phyloP scores from a whole-genome alignment of 1,139 yeast species.

The Meyerozyma sp. region DNA sequence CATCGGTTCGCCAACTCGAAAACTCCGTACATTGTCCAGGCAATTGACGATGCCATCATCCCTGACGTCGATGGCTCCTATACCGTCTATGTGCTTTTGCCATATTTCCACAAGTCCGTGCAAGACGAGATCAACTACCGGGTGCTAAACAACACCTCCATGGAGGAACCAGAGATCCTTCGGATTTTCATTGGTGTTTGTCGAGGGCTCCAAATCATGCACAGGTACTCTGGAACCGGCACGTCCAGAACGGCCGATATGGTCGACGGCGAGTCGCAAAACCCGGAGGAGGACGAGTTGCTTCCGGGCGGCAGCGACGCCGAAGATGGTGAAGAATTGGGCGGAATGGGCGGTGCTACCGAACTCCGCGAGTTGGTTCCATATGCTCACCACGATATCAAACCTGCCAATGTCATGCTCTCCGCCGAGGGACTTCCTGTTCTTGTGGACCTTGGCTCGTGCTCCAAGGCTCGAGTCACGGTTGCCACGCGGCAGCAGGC shows the following conservation, averaged over 20 bases:
- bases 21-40: conserved; percentile 59
- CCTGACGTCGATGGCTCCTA: conserved; percentile 77
- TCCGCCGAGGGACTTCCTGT: conserved; percentile 72
- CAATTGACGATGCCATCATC: conserved; percentile 64
- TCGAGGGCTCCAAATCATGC: conserved; percentile 73
- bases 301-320: conserved; percentile 22
- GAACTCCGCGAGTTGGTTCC: conserved; percentile 60
- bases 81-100: conserved; percentile 72
- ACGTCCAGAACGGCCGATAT: conserved; percentile 8
- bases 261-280: conserved; percentile 8
- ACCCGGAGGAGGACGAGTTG: conserved; percentile 18
- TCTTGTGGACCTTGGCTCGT: conserved; percentile 79
- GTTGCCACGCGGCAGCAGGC: conserved; percentile 66
- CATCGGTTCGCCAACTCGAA: conserved; percentile 54
- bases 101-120: conserved; percentile 65
- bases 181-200: conserved; percentile 63
- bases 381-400: conserved; percentile 81
- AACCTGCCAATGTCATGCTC: conserved; percentile 86
- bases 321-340: conserved; percentile 18
- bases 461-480: conserved; percentile 55
- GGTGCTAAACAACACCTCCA: conserved; percentile 47
- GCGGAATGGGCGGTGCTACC: conserved; percentile 20
- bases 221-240: conserved; percentile 45
- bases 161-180: conserved; percentile 61
- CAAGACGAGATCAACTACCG: conserved; percentile 71